Evolutionary conservation across 805 yeast species (phyloP).

Genomic region (Myxozyma geophila): DNA sequence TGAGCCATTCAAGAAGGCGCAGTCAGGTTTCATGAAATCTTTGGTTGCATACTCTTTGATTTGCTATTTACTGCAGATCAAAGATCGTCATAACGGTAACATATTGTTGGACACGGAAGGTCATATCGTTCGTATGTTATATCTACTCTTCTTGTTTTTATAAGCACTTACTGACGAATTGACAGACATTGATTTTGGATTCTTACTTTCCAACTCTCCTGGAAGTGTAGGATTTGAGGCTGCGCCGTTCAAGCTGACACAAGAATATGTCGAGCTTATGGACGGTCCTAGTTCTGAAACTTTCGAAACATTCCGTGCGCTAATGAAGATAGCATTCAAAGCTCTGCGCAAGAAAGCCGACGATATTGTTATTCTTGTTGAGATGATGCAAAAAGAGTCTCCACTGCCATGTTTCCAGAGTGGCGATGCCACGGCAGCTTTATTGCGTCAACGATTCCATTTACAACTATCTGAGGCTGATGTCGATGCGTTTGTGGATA

Average conservation of each 20-base stretch:
- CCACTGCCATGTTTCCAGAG: conserved; percentile 87
- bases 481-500: conserved; percentile 78
- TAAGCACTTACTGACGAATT: background rate
- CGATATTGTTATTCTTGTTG: conserved; percentile 79
- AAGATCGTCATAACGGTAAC: conserved; percentile 98
- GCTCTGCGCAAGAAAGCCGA: conserved; percentile 74
- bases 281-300: conserved; percentile 74
- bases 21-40: conserved; percentile 80
- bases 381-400: conserved; percentile 91
- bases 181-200: conserved; percentile 89
- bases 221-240: conserved; percentile 98
- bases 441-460: conserved; percentile 81
- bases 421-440: conserved; percentile 80
- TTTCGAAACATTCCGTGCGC: conserved; percentile 61
- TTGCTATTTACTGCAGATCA: conserved; percentile 87
- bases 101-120: conserved; percentile 96
- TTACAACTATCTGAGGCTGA: conserved; percentile 73
- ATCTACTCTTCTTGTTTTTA: background rate
- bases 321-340: conserved; percentile 74
- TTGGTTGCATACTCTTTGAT: conserved; percentile 93
- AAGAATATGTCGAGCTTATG: conserved; percentile 83
- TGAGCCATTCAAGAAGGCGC: conserved; percentile 68
- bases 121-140: conserved; percentile 64
- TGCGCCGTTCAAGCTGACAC: conserved; percentile 92
- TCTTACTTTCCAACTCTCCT: conserved; percentile 88